These are phyloP conservation scores for Rhizopogon vulgaris DNA, from an alignment of 768 basidiomycete species.

Conservation along the genomic window DNA sequence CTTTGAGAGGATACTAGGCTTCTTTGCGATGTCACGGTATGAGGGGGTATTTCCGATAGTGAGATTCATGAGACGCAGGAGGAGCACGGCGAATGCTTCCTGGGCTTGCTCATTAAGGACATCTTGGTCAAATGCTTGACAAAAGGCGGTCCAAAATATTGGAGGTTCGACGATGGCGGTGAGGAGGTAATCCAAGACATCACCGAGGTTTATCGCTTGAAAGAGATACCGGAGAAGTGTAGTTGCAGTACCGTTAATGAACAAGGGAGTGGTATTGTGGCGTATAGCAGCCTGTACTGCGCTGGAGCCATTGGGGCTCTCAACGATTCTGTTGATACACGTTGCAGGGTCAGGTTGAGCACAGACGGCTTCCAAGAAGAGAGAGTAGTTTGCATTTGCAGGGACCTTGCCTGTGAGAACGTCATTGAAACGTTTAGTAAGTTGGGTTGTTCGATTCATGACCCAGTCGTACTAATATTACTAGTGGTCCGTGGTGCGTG, in stretches of 20 bases:
- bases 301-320: slow-evolving; percentile 28
- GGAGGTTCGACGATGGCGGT: slow-evolving; percentile 41
- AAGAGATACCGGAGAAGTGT: slow-evolving; percentile 34
- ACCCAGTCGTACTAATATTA: no score
- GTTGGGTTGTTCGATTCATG: slow-evolving; percentile 20
- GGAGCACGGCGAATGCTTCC: slow-evolving; percentile 39
- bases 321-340: slow-evolving; percentile 34
- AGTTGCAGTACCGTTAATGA: slow-evolving; percentile 38
- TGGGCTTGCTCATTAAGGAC: slow-evolving; percentile 30
- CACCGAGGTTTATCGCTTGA: slow-evolving; percentile 35
- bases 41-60: slow-evolving; percentile 26
- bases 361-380: slow-evolving; percentile 44
- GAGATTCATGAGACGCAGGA: slow-evolving; percentile 41
- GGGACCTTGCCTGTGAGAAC: slow-evolving; percentile 24
- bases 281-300: slow-evolving; percentile 38
- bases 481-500: no score
- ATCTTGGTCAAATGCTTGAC: slow-evolving; percentile 28
- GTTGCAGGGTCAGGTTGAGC: slow-evolving; percentile 30
- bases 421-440: slow-evolving; percentile 30
- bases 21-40: slow-evolving; percentile 35
- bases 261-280: slow-evolving; percentile 28
- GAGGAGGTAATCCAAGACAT: slow-evolving; percentile 34
- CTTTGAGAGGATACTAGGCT: slow-evolving; percentile 20
- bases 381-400: slow-evolving; percentile 22
- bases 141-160: slow-evolving; percentile 42